Base-by-base conservation (phyloP, 2,329 filamentous ascomycete species). In the Phoma sp. region DNA sequence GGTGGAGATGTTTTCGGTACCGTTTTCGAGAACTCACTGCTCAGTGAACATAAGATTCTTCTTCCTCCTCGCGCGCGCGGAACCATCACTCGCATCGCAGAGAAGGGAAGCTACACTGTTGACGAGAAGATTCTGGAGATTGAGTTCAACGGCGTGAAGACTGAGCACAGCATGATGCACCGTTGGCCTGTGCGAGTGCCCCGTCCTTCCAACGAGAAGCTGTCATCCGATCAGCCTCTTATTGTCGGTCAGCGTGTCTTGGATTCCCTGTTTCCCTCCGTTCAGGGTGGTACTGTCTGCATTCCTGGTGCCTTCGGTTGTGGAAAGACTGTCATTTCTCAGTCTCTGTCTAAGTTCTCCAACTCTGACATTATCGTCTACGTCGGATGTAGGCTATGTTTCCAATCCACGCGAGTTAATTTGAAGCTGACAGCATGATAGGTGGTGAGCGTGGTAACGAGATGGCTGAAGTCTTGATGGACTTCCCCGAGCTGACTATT, bases 401-500 rank as follows among this genome's bases (percentile, higher is more conserved):
- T 23, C n/a, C 18, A 18, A 18, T 11, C 4, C 18, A 4, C 23
- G 7, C 5, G 3, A 7, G 6, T 25, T 6, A 25, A 30, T 9
- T 7, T 4, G 6, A n/a, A n/a, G 35, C 40, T 52, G 35, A 56
- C 35, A 4, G 8, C 10, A 45, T 23, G 6, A 43, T 11, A 55
- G 78, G 80, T 65, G 91, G 93, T 67, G 95, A 99, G 80, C 90
- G 95, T 68, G 95, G 95, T 66, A 99, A 99, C 75, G 95, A 99
- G 80, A 99, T 99, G 95, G 95, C 95, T 61, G 95, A 99, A 84
- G 95, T 99, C 66, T 84, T 99, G 84, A 98, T 97, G 90, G 95
- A 99, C 79, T 99, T 99, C 83, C 95, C 95, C 55, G 93, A 98
- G 84, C 90, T 99, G 63, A 90, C 90, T 42, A 99, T 99, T 73